Evolutionary conservation across 768 basidiomycete genomes (phyloP).

Genomic region (Xanthoconium stramineum): DNA sequence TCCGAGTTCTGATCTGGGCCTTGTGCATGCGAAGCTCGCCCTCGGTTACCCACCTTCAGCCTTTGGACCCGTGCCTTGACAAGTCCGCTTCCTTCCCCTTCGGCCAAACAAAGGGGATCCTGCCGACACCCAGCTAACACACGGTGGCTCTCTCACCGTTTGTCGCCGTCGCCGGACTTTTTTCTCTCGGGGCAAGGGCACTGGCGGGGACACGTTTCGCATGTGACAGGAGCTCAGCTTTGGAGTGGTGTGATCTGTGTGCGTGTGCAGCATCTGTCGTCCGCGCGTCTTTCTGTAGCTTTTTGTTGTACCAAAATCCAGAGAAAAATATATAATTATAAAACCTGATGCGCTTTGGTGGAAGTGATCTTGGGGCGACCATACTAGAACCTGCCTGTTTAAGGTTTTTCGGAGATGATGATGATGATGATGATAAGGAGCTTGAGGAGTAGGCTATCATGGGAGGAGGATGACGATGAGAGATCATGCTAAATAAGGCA

Average conservation of each 20-base stretch:
- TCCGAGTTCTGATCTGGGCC: slow-evolving; percentile 10
- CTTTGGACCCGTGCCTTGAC: neutral
- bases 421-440: too few species aligned
- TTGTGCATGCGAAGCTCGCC: slow-evolving; percentile 7
- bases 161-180: neutral
- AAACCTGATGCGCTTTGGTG: too few species aligned
- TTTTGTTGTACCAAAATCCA: too few species aligned
- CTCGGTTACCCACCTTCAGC: neutral
- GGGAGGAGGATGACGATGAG: too few species aligned
- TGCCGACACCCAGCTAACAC: neutral
- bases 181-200: neutral
- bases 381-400: too few species aligned
- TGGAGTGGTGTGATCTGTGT: slow-evolving; percentile 8
- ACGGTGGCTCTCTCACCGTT: neutral
- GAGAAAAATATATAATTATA: neutral
- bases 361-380: too few species aligned
- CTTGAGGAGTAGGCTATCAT: too few species aligned
- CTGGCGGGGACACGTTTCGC: neutral
- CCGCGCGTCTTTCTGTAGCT: slow-evolving; percentile 1
- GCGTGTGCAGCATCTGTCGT: slow-evolving; percentile 1
- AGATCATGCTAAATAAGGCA: too few species aligned
- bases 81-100: neutral
- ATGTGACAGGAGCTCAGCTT: slow-evolving; percentile 13
- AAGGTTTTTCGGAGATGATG: too few species aligned
- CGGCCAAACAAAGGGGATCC: neutral